Conservation (phyloP, 805 yeast species). For the Huiozyma sinensis region DNA sequence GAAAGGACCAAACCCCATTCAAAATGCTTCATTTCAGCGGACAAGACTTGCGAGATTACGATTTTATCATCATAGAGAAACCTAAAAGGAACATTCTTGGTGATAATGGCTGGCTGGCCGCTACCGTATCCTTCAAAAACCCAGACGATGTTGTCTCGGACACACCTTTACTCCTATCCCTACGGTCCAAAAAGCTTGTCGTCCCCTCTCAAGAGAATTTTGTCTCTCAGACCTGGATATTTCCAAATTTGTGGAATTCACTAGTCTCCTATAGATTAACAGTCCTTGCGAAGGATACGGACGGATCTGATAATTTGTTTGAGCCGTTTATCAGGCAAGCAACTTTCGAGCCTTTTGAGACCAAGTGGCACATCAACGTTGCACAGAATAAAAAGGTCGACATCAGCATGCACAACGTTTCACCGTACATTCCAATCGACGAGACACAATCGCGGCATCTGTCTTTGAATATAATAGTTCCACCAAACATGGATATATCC, state of each 20-base stretch:
- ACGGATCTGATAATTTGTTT: constrained; percentile 23
- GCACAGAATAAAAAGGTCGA: constrained; percentile 30
- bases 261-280: constrained; percentile 16
- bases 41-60: constrained; percentile 33
- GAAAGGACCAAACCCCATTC: constrained; percentile 40
- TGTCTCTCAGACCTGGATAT: constrained; percentile 10
- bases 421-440: constrained; percentile 52
- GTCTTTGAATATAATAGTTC: constrained; percentile 15
- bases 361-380: constrained; percentile 65
- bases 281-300: constrained; percentile 1
- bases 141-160: not conserved
- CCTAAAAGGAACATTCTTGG: constrained; percentile 8
- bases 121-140: constrained; percentile 6
- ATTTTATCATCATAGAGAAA: constrained; percentile 40
- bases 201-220: not conserved
- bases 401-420: constrained; percentile 47
- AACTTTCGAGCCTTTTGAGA: constrained; percentile 53
- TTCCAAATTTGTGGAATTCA: constrained; percentile 23
- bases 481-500: constrained; percentile 12
- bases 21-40: constrained; percentile 36
- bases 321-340: constrained; percentile 62
- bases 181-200: constrained; percentile 2
- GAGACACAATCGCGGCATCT: constrained; percentile 13
- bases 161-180: constrained; percentile 10
- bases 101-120: constrained; percentile 14